A percentile compares a stretch with the other conserved stretches of the same genome.
These are phyloP conservation scores for Aspergillus sp. DNA, from an alignment of 2,329 filamentous ascomycete species.

Conservation along the genomic window DNA sequence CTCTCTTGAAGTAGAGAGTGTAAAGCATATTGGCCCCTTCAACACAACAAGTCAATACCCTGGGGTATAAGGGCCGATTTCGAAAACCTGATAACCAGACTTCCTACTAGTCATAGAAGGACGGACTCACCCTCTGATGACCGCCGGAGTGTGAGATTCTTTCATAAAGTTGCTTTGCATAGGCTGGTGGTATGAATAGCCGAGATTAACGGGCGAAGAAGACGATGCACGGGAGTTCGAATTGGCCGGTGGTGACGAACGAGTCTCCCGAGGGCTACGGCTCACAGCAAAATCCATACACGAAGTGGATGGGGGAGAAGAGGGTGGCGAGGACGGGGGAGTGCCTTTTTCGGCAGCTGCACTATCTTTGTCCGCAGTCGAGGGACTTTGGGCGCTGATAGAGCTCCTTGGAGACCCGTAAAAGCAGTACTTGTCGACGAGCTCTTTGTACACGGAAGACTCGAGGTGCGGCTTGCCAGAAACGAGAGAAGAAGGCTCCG, in stretches of 20 bases:
- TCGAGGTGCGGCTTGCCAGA: constrained; percentile 66
- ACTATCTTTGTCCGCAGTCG: not conserved
- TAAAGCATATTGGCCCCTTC: constrained; percentile 13
- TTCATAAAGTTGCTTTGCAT: constrained; percentile 41
- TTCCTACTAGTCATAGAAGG: constrained; percentile 12
- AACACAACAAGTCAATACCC: constrained; percentile 13
- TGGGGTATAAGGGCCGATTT: constrained; percentile 2
- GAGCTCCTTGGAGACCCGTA: constrained; percentile 43
- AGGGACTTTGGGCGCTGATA: not conserved
- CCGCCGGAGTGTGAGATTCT: constrained; percentile 43
- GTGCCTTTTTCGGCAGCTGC: not conserved
- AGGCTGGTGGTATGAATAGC: constrained; percentile 38
- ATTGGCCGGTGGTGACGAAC: constrained; percentile 33
- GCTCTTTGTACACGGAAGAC: constrained; percentile 88
- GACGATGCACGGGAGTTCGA: too few species aligned
- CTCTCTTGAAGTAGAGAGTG: constrained; percentile 6
- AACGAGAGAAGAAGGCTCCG: constrained; percentile 51
- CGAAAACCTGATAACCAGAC: constrained; percentile 7
- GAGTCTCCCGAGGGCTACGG: constrained; percentile 24
- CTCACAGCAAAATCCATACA: constrained; percentile 13
- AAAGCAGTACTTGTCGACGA: constrained; percentile 99
- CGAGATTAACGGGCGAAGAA: constrained; percentile 34
- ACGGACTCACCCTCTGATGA: constrained; percentile 28
- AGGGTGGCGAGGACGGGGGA: constrained; percentile 9
- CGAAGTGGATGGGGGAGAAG: constrained; percentile 22